Base-by-base conservation (phyloP, 179 eudicot genomes). In the Silene coronaria region DNA sequence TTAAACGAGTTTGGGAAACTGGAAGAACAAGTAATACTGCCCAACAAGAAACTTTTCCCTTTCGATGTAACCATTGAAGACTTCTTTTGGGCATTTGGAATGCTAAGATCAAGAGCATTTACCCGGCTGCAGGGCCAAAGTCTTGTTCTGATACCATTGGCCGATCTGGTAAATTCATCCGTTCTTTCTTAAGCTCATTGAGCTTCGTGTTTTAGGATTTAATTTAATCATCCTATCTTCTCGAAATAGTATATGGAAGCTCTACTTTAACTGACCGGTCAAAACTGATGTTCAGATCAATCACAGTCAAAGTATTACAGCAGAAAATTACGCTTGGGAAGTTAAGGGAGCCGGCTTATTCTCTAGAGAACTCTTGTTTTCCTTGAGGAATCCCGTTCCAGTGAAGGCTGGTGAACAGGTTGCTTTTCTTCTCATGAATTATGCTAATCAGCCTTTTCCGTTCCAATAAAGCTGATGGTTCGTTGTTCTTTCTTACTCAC, bases 351-450 rank as follows among this genome's bases (percentile, higher is more conserved):
- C 89, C 13, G 98, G 98, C 34, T 90, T 96, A 55, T 96, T 96
- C 87, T 88, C 98, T 60, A 86, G 96, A 87, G 98, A 96, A 21
- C 87, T 79, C 72, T 78, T 93, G 22, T 96, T 96, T 77, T 91
- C 97, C 59, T 71, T 93, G 71, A 83, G 90, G 30, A 82, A 85
- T 70, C 96, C 98, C n/a, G 75, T 85, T 63, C 73, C 90, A 24
- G 88, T 96, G 61, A 96, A 91, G 85, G 96, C 97, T 77, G 99
- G 99, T 81, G 92, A 88, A 67, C 99, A 96, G 99, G 99, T 92
- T 84, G 22, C 28, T 70, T 80, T 78, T n/a, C 58, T 67, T 42
- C 16, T 32, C 14, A 4, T 17, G 24, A 66, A 34, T 19, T 34
- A 34, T 16, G 6, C 68, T 16, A 26, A 63, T 63, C 36, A 14